Conservation (phyloP, 345 rosid species). For the Cochlearia excelsa region DNA sequence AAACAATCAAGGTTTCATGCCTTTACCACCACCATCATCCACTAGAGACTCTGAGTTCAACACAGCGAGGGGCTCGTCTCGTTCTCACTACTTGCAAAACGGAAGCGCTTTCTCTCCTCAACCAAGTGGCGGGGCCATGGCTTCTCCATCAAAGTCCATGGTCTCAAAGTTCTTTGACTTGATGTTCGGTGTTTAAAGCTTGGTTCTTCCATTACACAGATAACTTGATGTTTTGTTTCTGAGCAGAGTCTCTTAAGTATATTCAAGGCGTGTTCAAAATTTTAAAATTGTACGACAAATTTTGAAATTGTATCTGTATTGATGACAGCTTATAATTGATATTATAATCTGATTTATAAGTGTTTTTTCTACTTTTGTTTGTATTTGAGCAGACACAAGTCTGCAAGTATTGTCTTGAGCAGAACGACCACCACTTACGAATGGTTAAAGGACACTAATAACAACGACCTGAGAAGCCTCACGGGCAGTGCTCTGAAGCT, state of each 20-base stretch:
- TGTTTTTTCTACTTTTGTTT: constrained; percentile 3
- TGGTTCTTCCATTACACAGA: constrained; percentile 10
- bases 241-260: constrained; percentile 25
- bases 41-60: constrained; percentile 45
- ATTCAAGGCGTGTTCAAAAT: constrained; percentile 24
- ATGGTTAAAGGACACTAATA: constrained; percentile 26
- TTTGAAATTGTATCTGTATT: constrained; percentile 21
- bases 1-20: constrained; percentile 79
- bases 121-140: constrained; percentile 59
- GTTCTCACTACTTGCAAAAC: constrained; percentile 60
- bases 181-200: constrained; percentile 61
- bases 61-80: constrained; percentile 41
- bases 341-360: constrained; percentile 25
- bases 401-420: constrained; percentile 14
- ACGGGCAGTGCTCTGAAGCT: constrained; percentile 22
- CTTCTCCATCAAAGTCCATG: constrained; percentile 78
- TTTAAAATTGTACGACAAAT: constrained; percentile 1
- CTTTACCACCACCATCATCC: constrained; percentile 56
- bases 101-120: constrained; percentile 58
- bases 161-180: constrained; percentile 77
- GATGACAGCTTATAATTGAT: constrained; percentile 19
- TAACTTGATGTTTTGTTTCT: background rate
- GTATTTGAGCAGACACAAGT: constrained; percentile 9
- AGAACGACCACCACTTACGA: constrained; percentile 11
- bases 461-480: constrained; percentile 31